A percentile compares a stretch with the other conserved stretches of the same genome.
Conservation (phyloP, 441 rosid species). For the Gossypium schwendimanii region DNA sequence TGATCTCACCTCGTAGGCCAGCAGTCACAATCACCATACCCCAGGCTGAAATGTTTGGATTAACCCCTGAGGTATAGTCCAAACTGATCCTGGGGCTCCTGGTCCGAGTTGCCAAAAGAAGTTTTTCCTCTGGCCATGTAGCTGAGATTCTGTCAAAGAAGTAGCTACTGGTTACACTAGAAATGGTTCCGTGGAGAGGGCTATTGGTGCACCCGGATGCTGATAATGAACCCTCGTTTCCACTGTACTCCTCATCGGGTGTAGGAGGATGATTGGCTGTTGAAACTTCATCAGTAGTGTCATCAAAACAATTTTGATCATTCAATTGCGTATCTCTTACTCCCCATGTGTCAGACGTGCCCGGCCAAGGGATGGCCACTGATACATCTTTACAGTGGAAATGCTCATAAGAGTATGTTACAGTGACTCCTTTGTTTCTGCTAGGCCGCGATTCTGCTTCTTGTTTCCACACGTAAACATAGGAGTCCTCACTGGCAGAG, state of each 20-base stretch:
- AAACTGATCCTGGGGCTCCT: slow-evolving; percentile 51
- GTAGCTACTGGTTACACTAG: slow-evolving; percentile 74
- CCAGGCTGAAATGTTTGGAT: slow-evolving; percentile 60
- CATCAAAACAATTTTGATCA: slow-evolving; percentile 37
- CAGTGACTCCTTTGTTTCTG: slow-evolving; percentile 63
- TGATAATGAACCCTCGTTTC: slow-evolving; percentile 32
- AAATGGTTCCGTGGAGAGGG: slow-evolving; percentile 71
- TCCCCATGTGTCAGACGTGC: slow-evolving; percentile 49
- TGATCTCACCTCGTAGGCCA: slow-evolving; percentile 77
- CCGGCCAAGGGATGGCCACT: slow-evolving; percentile 92
- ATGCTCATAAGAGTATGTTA: slow-evolving; percentile 70
- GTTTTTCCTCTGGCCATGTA: slow-evolving; percentile 93
- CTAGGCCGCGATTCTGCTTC: slow-evolving; percentile 69
- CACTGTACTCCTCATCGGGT: slow-evolving; percentile 58
- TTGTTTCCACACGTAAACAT: slow-evolving; percentile 87
- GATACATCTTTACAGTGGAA: slow-evolving; percentile 89
- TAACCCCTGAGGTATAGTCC: slow-evolving; percentile 44
- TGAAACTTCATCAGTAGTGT: slow-evolving; percentile 45
- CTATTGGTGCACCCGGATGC: slow-evolving; percentile 47
- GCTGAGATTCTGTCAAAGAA: slow-evolving; percentile 86
- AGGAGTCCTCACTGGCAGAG: slow-evolving; percentile 92
- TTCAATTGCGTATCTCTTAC: slow-evolving; percentile 24
- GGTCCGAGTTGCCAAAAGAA: slow-evolving; percentile 38
- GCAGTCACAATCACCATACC: slow-evolving; percentile 94
- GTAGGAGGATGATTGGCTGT: slow-evolving; percentile 78